phyloP scores from a whole-genome alignment of 1,284 basidiomycete genomes.

The Melampsora occidentalis region DNA sequence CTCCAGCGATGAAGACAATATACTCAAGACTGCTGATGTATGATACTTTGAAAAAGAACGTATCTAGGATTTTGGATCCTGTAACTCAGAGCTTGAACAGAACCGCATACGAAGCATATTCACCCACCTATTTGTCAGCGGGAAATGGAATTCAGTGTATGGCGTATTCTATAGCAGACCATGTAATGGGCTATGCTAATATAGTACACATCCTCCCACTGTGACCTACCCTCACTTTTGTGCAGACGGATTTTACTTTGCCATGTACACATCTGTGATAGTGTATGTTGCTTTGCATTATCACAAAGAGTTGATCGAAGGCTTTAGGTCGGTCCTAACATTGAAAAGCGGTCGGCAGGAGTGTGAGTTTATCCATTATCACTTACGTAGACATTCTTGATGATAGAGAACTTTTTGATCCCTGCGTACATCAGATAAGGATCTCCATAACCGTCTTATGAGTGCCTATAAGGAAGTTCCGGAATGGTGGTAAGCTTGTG shows the following conservation, averaged over 20 bases:
- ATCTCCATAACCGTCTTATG: conserved; percentile 42
- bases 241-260: conserved; percentile 38
- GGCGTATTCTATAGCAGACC: not conserved
- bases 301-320: conserved; percentile 31
- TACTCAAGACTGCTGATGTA: not conserved
- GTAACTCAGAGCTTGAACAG: conserved; percentile 29
- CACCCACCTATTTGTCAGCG: conserved; percentile 31
- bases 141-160: conserved; percentile 36
- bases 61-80: conserved; percentile 28
- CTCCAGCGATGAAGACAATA: not conserved
- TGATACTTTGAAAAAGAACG: conserved; percentile 10
- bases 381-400: not conserved
- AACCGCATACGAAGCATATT: conserved; percentile 34
- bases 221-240: not conserved
- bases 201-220: not conserved
- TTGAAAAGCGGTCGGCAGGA: conserved; percentile 7
- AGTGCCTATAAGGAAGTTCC: conserved; percentile 21
- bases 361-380: conserved; percentile 1
- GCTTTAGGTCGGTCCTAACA: conserved; percentile 11
- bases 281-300: conserved; percentile 35
- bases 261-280: conserved; percentile 27
- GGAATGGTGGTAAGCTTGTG: conserved; percentile 38
- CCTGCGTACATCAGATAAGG: conserved; percentile 1
- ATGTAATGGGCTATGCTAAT: not conserved
- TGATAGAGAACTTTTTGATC: not conserved